Percentiles rank a stretch among this genome's conserved stretches.
These are phyloP conservation scores for Trichosporon sp. DNA, from an alignment of 1,284 basidiomycete species.

Conservation along the genomic window DNA sequence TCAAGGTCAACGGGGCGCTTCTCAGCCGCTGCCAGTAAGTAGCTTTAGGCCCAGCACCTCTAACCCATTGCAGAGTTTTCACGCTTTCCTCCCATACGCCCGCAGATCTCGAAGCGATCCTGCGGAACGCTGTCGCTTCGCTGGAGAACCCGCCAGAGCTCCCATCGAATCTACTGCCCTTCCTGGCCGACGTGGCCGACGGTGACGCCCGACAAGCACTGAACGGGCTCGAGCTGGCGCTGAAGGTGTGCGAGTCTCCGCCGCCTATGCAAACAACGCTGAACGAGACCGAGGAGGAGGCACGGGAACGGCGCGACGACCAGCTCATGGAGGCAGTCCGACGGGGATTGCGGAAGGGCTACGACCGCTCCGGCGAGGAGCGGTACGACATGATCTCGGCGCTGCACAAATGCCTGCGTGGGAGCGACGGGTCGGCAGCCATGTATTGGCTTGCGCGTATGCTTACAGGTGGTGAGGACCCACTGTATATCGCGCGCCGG, in stretches of 20 bases:
- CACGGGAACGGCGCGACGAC: conserved; percentile 25
- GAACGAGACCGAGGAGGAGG: conserved; percentile 2
- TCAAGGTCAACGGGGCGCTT: conserved; percentile 71
- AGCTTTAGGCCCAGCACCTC: not conserved
- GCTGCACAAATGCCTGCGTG: conserved; percentile 79
- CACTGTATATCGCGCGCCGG: conserved; percentile 73
- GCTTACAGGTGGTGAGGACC: conserved; percentile 81
- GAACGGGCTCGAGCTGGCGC: conserved; percentile 50
- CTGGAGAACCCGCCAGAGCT: conserved; percentile 42
- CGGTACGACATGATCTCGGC: conserved; percentile 85
- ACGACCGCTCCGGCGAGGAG: conserved; percentile 70
- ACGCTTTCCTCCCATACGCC: conserved; percentile 41
- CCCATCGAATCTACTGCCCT: conserved; percentile 53
- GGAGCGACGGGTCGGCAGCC: conserved; percentile 71
- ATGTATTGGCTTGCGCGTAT: conserved; percentile 86
- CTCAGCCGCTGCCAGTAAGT: conserved; percentile 73
- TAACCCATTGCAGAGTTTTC: conserved; percentile 34
- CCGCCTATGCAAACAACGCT: conserved; percentile 25
- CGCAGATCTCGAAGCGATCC: conserved; percentile 39
- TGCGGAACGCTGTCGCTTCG: conserved; percentile 32
- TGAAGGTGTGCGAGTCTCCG: conserved; percentile 38
- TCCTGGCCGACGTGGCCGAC: conserved; percentile 51
- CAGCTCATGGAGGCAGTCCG: conserved; percentile 50
- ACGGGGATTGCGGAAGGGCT: conserved; percentile 51
- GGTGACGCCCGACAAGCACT: conserved; percentile 53